Percentiles rank a stretch among this genome's conserved stretches.
phyloP scores from a whole-genome alignment of 75 land plant species.

The Ceratopteris richardii region DNA sequence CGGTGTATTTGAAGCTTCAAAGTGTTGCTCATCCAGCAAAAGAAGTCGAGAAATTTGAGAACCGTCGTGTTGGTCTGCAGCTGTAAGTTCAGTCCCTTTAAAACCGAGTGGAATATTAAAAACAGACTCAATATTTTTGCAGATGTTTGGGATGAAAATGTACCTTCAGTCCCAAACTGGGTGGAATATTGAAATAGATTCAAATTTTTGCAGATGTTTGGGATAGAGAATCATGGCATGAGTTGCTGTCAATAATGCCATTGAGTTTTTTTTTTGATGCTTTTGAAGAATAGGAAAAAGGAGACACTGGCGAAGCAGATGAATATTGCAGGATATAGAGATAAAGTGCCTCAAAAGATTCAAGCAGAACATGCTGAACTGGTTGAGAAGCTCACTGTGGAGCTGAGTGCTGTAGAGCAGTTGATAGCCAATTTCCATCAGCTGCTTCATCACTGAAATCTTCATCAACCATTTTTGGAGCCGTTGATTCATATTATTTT shows the following conservation, averaged over 20 bases:
- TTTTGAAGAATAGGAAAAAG: slow-evolving; percentile 34
- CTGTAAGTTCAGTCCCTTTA: slow-evolving; percentile 34
- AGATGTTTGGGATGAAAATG: background rate
- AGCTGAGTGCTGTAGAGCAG: slow-evolving; percentile 40
- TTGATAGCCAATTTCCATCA: slow-evolving; percentile 23
- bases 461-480: no score
- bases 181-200: background rate
- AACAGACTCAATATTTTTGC: background rate
- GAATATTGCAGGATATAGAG: slow-evolving; percentile 48
- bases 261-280: background rate
- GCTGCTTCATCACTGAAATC: no score
- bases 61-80: slow-evolving; percentile 41
- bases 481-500: no score
- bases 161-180: background rate
- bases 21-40: slow-evolving; percentile 47
- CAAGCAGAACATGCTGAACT: slow-evolving; percentile 56
- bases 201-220: background rate
- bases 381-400: slow-evolving; percentile 38
- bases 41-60: slow-evolving; percentile 57
- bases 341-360: slow-evolving; percentile 57
- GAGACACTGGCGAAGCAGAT: slow-evolving; percentile 41
- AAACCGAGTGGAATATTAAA: background rate
- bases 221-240: slow-evolving; percentile 1
- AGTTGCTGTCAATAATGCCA: slow-evolving; percentile 4
- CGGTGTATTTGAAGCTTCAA: slow-evolving; percentile 55